Evolutionary conservation across 768 basidiomycete species (phyloP).

Genomic region (Tremella mesenterica): DNA sequence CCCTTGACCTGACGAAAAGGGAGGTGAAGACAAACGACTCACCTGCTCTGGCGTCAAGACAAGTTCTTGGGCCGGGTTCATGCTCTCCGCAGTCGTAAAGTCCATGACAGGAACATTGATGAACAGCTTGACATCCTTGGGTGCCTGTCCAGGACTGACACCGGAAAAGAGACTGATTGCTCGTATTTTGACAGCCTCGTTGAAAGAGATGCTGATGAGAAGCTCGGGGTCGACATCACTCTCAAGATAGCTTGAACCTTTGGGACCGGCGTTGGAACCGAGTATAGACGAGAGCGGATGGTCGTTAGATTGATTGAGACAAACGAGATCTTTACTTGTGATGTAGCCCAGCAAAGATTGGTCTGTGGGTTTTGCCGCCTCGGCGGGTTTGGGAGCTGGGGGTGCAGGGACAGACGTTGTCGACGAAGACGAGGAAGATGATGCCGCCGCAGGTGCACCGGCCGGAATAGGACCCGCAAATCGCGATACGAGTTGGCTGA

Average conservation of each 20-base stretch:
- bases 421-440: neutral
- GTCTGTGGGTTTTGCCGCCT: neutral
- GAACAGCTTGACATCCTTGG: constrained; percentile 42
- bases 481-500: constrained; percentile 33
- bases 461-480: constrained; percentile 39
- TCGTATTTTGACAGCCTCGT: constrained; percentile 39
- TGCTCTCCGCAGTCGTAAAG: constrained; percentile 35
- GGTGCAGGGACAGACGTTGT: too few relatives aligned
- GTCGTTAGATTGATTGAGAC: constrained; percentile 42
- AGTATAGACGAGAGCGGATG: constrained; percentile 41
- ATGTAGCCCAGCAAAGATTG: constrained; percentile 35
- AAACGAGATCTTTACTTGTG: constrained; percentile 37
- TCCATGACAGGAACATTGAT: constrained; percentile 42
- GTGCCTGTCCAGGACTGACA: constrained; percentile 36
- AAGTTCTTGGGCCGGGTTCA: constrained; percentile 40
- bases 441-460: constrained; percentile 4
- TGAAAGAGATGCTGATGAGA: constrained; percentile 41
- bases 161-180: constrained; percentile 40
- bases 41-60: constrained; percentile 35
- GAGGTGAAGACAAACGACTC: too few relatives aligned
- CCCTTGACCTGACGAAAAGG: too few relatives aligned
- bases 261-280: constrained; percentile 33
- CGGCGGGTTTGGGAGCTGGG: neutral
- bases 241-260: constrained; percentile 40
- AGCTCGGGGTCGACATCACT: constrained; percentile 44